Conservation (phyloP, 2,329 filamentous ascomycete genomes). For the Aspergillus sp. region DNA sequence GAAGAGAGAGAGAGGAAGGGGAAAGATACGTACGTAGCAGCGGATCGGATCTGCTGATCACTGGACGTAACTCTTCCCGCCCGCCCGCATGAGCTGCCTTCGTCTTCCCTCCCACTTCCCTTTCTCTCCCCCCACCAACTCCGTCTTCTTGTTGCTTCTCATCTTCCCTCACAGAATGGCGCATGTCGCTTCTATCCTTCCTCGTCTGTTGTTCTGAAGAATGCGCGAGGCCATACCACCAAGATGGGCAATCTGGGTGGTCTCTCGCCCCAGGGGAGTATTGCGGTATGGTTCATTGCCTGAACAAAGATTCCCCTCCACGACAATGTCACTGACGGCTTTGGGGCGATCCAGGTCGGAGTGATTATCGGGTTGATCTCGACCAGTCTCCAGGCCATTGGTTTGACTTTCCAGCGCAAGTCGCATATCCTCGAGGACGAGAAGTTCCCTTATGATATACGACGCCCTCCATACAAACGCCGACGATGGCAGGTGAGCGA, state of each 20-base stretch:
- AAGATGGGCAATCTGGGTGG: constrained; percentile 70
- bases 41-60: constrained; percentile 16
- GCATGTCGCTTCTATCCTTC: not conserved
- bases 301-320: not conserved
- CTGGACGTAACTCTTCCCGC: constrained; percentile 8
- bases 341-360: constrained; percentile 62
- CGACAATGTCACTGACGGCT: not conserved
- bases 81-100: constrained; percentile 8
- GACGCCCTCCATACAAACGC: constrained; percentile 82
- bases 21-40: constrained; percentile 2
- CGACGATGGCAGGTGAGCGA: constrained; percentile 76
- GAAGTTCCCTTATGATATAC: constrained; percentile 73
- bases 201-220: constrained; percentile 14
- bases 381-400: constrained; percentile 90
- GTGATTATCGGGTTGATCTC: constrained; percentile 91
- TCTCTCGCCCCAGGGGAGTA: constrained; percentile 73
- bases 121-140: not conserved
- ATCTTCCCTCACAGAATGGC: not conserved
- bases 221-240: constrained; percentile 33
- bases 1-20: not conserved
- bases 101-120: constrained; percentile 1
- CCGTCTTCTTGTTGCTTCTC: not conserved
- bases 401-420: constrained; percentile 93
- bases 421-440: constrained; percentile 97
- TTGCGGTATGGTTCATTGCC: constrained; percentile 58